Evolutionary conservation across 768 basidiomycete species (phyloP), one percentile per base, ranked within the genome.

Genomic region (Lentinula sp.): DNA sequence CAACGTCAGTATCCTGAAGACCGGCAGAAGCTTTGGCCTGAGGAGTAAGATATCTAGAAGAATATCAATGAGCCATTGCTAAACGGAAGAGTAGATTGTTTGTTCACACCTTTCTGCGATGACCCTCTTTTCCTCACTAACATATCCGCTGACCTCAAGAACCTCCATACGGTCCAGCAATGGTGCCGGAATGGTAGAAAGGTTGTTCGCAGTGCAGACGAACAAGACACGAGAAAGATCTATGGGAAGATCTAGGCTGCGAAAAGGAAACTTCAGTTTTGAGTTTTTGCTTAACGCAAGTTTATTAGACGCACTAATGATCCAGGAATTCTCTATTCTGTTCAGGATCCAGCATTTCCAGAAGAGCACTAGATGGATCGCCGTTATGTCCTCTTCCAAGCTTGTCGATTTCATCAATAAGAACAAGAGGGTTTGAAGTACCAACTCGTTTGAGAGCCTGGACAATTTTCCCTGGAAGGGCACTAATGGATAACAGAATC

Each of bases 371-470:
- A 0, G 93, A 85, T 10, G 95, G 95, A 70, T 98, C 95, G 0
- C 95, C 95, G 66, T 95, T 95, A 63, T 89, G 84, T 0, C 93
- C 94, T 42, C 91, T 78, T 16, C 93, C 92, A 61, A 97, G 93
- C 78, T 97, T 98, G 75, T 98, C 95, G 15, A 98, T 90, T 70
- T 98, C 95, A 65, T 98, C 95, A 62, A 96, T 96, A 46, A 98
- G 75, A 11, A 98, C 93, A 15, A 98, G 79, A 0, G 95, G 95
- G 70, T 97, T 97, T 74, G 95, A 93, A 15, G 92, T 94, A 11
- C 92, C 91, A 28, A 95, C 93, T 39, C 93, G 85, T 75, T 95
- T 96, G 63, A 96, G 74, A 0, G 95, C 95, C 69, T 96, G 93
- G 59, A 96, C 93, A 62, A 95, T 93, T 80, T 96, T 97, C 39